phyloP scores from a whole-genome alignment of 495 filamentous ascomycete genomes.

The Penicillium cinerascens region DNA sequence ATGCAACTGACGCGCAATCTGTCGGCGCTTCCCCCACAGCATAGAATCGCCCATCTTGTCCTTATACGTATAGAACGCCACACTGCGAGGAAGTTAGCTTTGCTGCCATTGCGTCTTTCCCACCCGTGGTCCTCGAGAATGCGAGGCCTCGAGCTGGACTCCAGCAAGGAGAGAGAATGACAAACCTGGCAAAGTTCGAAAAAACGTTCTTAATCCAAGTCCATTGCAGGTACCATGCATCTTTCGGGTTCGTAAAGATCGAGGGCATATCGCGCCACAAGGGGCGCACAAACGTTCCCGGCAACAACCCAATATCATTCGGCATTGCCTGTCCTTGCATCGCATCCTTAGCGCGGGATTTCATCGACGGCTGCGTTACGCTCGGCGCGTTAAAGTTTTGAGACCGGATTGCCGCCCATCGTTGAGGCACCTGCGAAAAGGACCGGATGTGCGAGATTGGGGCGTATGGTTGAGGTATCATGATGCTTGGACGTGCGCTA shows the following conservation, averaged over 20 bases:
- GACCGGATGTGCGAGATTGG: constrained; percentile 24
- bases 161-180: not conserved
- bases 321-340: constrained; percentile 24
- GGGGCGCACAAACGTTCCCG: constrained; percentile 59
- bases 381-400: constrained; percentile 22
- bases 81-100: constrained; percentile 35
- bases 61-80: constrained; percentile 38
- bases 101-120: not conserved
- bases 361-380: constrained; percentile 41
- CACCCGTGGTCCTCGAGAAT: not conserved
- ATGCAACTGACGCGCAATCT: constrained; percentile 55
- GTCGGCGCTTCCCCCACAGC: constrained; percentile 22
- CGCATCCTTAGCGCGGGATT: constrained; percentile 26
- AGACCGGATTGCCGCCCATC: constrained; percentile 21
- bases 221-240: constrained; percentile 47
- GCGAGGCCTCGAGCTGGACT: not conserved
- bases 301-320: constrained; percentile 53
- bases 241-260: constrained; percentile 44
- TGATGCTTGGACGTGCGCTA: constrained; percentile 10
- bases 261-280: constrained; percentile 54
- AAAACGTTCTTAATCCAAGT: constrained; percentile 40
- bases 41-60: constrained; percentile 31
- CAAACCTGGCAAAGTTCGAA: constrained; percentile 41
- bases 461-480: constrained; percentile 12
- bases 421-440: constrained; percentile 36